phyloP scores from a whole-genome alignment of 2,329 filamentous ascomycete species.

The Aspergillus sp. region DNA sequence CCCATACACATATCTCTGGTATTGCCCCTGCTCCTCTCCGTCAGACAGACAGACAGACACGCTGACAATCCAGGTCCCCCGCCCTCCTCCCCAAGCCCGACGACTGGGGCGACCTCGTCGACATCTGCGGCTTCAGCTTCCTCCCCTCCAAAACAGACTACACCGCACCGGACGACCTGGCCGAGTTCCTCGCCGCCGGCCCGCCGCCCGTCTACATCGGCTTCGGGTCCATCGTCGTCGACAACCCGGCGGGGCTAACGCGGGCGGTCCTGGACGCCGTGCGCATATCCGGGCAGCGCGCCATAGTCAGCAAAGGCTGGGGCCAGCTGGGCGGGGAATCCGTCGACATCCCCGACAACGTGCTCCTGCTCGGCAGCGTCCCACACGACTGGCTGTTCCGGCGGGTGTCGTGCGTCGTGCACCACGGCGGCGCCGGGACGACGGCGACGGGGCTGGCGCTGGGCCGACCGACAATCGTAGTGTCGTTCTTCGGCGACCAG shows the following conservation, averaged over 20 bases:
- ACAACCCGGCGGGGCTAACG: constrained; percentile 63
- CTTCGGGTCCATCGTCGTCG: constrained; percentile 74
- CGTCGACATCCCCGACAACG: constrained; percentile 59
- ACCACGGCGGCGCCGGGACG: constrained; percentile 81
- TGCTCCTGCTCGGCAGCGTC: constrained; percentile 76
- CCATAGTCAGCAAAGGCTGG: constrained; percentile 81
- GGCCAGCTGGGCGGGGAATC: constrained; percentile 69
- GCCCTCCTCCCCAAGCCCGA: constrained; percentile 67
- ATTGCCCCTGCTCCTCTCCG: constrained; percentile 4
- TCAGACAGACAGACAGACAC: neutral
- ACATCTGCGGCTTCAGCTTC: constrained; percentile 69
- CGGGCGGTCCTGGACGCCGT: constrained; percentile 64
- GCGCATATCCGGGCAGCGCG: constrained; percentile 57
- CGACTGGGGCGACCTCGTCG: constrained; percentile 65
- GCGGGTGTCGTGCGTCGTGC: constrained; percentile 69
- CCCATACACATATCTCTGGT: constrained; percentile 87
- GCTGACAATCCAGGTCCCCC: constrained; percentile 46
- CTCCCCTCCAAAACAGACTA: constrained; percentile 59
- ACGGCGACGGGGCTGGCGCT: constrained; percentile 77
- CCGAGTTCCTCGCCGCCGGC: constrained; percentile 56
- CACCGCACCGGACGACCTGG: constrained; percentile 55
- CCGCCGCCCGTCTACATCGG: constrained; percentile 72
- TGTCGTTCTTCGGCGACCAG: constrained; percentile 82
- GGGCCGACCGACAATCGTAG: constrained; percentile 69
- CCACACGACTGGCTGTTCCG: constrained; percentile 87